Evolutionary conservation across 2,329 filamentous ascomycete species (phyloP).

Genomic region (Basipetospora chlamydospora): DNA sequence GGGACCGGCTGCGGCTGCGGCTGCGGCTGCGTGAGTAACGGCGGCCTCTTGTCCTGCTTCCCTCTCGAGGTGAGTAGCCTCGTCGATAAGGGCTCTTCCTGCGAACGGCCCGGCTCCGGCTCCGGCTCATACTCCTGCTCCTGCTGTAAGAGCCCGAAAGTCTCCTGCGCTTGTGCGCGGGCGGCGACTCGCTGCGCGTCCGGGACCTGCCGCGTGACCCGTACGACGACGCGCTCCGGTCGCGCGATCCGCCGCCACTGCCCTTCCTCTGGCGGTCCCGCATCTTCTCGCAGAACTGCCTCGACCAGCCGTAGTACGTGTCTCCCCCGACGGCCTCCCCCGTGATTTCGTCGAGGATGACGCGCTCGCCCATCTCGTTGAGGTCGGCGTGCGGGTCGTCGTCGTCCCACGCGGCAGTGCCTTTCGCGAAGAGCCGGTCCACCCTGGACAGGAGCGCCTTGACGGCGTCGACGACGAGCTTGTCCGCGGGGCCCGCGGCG

Average conservation of each 20-base stretch:
- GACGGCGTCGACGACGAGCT: constrained; percentile 51
- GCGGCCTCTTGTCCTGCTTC: too few relatives aligned
- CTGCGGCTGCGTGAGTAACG: too few relatives aligned
- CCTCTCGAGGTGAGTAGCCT: too few relatives aligned
- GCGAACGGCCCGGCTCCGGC: constrained; percentile 1
- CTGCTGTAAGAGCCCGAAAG: constrained; percentile 19
- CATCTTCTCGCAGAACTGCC: constrained; percentile 68
- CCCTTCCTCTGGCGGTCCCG: constrained; percentile 35
- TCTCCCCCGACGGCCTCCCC: constrained; percentile 51
- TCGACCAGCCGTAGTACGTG: constrained; percentile 83
- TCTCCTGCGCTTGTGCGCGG: constrained; percentile 8
- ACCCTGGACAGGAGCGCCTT: constrained; percentile 56
- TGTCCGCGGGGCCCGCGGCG: constrained; percentile 50
- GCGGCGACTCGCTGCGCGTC: constrained; percentile 15
- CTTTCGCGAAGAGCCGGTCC: constrained; percentile 49
- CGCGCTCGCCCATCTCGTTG: constrained; percentile 59
- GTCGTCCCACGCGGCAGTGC: constrained; percentile 29
- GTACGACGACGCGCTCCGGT: too few relatives aligned
- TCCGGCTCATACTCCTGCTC: constrained; percentile 14
- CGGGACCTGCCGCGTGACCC: constrained; percentile 21
- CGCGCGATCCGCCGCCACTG: constrained; percentile 11
- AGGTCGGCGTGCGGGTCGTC: constrained; percentile 42
- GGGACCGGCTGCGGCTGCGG: constrained; percentile 12
- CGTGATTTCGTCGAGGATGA: constrained; percentile 50
- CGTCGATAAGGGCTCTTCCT: too few relatives aligned